These are phyloP conservation scores for Cryphonectria carpinicola DNA, from an alignment of 2,329 filamentous ascomycete genomes.

Conservation along the genomic window DNA sequence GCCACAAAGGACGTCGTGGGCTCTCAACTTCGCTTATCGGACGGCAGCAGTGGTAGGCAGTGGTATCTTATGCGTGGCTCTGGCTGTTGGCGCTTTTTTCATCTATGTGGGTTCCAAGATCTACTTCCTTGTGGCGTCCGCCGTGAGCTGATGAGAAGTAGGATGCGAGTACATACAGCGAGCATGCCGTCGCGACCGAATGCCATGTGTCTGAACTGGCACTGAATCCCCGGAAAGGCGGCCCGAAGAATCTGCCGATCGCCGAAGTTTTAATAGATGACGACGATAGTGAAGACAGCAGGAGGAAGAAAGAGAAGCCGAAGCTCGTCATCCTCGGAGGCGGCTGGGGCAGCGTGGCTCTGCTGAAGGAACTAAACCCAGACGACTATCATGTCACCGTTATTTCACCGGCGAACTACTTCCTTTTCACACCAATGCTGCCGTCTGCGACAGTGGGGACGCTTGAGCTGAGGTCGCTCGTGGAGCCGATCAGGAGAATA, in stretches of 20 bases:
- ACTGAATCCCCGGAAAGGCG: constrained; percentile 78
- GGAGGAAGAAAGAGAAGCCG: constrained; percentile 80
- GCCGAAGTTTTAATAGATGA: constrained; percentile 88
- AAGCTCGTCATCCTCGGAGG: constrained; percentile 90
- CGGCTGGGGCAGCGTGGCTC: constrained; percentile 91
- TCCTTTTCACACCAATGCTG: constrained; percentile 97
- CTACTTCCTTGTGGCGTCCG: neutral
- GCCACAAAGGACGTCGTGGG: constrained; percentile 50
- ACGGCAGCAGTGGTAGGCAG: constrained; percentile 74
- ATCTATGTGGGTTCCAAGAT: constrained; percentile 58
- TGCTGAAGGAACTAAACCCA: constrained; percentile 86
- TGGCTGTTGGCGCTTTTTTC: constrained; percentile 81
- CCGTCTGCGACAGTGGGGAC: constrained; percentile 97
- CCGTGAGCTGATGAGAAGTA: neutral
- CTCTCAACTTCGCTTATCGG: constrained; percentile 67
- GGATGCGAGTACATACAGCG: constrained; percentile 87
- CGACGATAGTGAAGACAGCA: constrained; percentile 74
- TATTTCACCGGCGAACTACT: constrained; percentile 93
- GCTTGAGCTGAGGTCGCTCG: constrained; percentile 84
- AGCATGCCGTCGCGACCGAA: constrained; percentile 68
- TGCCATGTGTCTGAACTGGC: constrained; percentile 85
- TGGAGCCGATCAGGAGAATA: constrained; percentile 90
- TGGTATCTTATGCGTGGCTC: constrained; percentile 71
- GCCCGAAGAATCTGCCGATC: constrained; percentile 94
- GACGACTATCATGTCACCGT: constrained; percentile 96